Evolutionary conservation across 2,329 filamentous ascomycete species (phyloP).

Genomic region (Neonectria sp.): DNA sequence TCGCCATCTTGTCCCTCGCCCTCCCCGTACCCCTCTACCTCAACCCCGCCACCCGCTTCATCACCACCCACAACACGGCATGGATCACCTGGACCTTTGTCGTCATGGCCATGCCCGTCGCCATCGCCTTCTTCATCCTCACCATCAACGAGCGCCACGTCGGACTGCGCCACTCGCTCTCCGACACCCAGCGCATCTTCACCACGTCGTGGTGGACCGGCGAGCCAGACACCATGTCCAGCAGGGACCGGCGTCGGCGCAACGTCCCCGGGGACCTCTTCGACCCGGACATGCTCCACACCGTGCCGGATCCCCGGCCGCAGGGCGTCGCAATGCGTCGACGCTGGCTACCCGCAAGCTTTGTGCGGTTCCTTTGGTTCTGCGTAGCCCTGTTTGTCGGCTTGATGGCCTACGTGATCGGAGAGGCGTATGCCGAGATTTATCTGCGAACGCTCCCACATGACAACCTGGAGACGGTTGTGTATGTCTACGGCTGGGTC

Average conservation of each 20-base stretch:
- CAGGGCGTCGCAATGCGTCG: conserved; percentile 61
- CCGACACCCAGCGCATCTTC: conserved; percentile 78
- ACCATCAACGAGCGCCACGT: conserved; percentile 76
- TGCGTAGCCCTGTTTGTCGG: conserved; percentile 74
- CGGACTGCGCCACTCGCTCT: conserved; percentile 71
- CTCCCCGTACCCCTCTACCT: conserved; percentile 74
- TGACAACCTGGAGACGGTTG: conserved; percentile 75
- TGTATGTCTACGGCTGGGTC: conserved; percentile 81
- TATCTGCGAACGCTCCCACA: conserved; percentile 78
- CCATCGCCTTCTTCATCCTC: conserved; percentile 75
- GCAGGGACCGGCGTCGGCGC: conserved; percentile 60
- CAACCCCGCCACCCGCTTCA: conserved; percentile 64
- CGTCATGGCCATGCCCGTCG: conserved; percentile 79
- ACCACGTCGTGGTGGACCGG: conserved; percentile 77
- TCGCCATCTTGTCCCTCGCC: conserved; percentile 72
- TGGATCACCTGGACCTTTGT: conserved; percentile 81
- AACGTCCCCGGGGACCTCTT: conserved; percentile 55
- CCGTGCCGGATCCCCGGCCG: conserved; percentile 44
- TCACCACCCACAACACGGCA: conserved; percentile 74
- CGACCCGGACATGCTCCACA: conserved; percentile 54
- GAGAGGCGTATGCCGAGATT: conserved; percentile 79
- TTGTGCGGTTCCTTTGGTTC: conserved; percentile 80
- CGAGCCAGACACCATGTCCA: conserved; percentile 64
- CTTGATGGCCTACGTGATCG: conserved; percentile 76
- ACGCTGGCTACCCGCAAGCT: conserved; percentile 75